A percentile compares a stretch with the other conserved stretches of the same genome.
phyloP scores from a whole-genome alignment of 1,139 yeast species.

The Magnusiomyces tetraspermus region DNA sequence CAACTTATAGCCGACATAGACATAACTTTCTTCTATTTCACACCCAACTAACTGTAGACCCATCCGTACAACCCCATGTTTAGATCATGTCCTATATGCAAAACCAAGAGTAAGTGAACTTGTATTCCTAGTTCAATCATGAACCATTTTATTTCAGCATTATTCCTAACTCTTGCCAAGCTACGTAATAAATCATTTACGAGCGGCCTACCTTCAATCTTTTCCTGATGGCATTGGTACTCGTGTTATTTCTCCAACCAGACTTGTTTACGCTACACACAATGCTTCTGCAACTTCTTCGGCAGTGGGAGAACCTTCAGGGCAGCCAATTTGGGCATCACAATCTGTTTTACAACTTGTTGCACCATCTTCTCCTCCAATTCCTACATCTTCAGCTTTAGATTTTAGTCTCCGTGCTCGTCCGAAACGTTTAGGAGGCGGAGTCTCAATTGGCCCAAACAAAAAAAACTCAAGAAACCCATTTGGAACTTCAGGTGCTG shows the following conservation, averaged over 20 bases:
- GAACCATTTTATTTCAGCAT: neutral
- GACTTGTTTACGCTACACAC: conserved; percentile 20
- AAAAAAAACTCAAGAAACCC: no score
- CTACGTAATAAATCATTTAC: conserved; percentile 28
- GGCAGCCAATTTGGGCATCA: conserved; percentile 3
- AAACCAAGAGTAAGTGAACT: conserved; percentile 23
- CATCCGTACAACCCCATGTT: neutral
- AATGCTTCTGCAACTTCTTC: neutral
- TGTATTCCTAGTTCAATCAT: neutral
- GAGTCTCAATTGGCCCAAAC: neutral
- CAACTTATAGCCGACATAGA: no score
- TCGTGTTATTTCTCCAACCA: conserved; percentile 27
- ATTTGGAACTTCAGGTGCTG: neutral
- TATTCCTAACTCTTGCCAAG: conserved; percentile 12
- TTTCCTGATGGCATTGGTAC: conserved; percentile 31
- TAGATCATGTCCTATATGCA: conserved; percentile 25
- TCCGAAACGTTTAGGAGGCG: neutral
- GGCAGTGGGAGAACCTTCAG: neutral
- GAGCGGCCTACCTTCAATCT: conserved; percentile 29
- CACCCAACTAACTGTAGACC: neutral
- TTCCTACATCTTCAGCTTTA: conserved; percentile 9
- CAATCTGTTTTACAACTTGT: conserved; percentile 10
- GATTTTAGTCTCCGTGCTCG: neutral
- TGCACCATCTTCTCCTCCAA: conserved; percentile 14
- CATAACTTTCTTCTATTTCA: no score